These are phyloP conservation scores for Eucalyptus rudis DNA, from an alignment of 345 rosid genomes.

Conservation along the genomic window DNA sequence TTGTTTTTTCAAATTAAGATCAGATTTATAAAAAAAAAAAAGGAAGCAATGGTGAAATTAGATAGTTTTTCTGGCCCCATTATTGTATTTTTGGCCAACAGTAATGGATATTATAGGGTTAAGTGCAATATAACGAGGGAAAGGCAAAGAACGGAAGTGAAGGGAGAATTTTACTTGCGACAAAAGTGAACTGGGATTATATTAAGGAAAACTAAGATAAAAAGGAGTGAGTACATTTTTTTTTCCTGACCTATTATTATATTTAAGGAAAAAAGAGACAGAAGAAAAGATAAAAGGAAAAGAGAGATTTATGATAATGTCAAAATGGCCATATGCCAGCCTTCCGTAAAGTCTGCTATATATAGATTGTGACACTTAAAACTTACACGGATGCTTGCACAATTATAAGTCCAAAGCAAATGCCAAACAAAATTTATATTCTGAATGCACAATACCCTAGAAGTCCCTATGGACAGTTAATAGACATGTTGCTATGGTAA, in stretches of 20 bases:
- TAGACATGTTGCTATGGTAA: background rate
- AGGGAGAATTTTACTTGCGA: background rate
- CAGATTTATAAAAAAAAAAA: background rate
- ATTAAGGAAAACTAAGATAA: no score
- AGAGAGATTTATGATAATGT: background rate
- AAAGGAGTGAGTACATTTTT: background rate
- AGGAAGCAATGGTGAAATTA: background rate
- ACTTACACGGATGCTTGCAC: background rate
- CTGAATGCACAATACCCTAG: background rate
- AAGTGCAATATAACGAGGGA: background rate
- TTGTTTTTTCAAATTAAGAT: background rate
- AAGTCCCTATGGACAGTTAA: background rate
- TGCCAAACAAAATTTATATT: background rate
- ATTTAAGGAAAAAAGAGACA: background rate
- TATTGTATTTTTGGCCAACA: background rate
- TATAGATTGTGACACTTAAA: background rate
- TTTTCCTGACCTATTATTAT: background rate
- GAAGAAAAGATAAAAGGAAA: no score
- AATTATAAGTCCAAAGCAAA: background rate
- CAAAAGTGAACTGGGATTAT: background rate
- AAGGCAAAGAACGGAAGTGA: background rate
- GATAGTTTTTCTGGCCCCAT: background rate
- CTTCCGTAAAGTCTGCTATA: background rate
- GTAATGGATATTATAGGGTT: background rate
- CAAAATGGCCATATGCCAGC: background rate